Evolutionary conservation across 2,329 filamentous ascomycete genomes (phyloP).

Genomic region (Dactylellina haptotyla): DNA sequence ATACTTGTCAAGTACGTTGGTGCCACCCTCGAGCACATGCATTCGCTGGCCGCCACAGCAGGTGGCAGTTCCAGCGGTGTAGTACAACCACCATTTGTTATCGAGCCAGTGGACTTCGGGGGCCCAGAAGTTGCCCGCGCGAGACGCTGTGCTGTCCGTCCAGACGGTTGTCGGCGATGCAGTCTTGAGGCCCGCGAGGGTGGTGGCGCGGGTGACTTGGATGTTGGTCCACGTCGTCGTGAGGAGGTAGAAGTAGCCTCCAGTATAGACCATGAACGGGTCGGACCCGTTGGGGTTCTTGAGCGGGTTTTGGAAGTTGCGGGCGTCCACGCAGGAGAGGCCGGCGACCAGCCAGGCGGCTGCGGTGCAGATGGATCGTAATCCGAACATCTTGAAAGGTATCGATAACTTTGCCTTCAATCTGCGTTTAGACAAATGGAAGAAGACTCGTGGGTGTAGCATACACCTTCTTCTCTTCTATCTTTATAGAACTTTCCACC

Average conservation of each 20-base stretch:
- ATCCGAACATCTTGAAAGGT: conserved; percentile 26
- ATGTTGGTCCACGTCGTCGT: conserved; percentile 69
- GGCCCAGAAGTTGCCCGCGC: conserved; percentile 70
- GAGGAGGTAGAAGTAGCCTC: conserved; percentile 69
- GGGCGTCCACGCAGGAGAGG: conserved; percentile 29
- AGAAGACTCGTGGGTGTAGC: not conserved
- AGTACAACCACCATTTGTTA: conserved; percentile 68
- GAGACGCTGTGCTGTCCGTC: conserved; percentile 63
- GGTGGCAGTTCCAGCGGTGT: conserved; percentile 65
- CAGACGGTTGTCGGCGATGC: conserved; percentile 67
- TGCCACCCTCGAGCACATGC: conserved; percentile 67
- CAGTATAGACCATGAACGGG: conserved; percentile 67
- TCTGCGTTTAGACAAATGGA: not conserved
- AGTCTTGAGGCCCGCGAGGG: conserved; percentile 68
- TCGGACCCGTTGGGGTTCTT: conserved; percentile 66
- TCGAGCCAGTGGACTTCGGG: conserved; percentile 60
- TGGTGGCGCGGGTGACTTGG: conserved; percentile 67
- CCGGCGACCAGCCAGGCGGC: conserved; percentile 32
- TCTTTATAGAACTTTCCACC: not conserved
- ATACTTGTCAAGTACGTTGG: conserved; percentile 67
- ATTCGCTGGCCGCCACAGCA: conserved; percentile 66
- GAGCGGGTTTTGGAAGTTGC: conserved; percentile 67
- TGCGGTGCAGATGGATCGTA: conserved; percentile 20
- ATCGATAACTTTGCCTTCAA: not conserved
- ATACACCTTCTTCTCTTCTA: not conserved